A percentile compares a stretch with the other conserved stretches of the same genome.
Conservation (phyloP, 2,329 filamentous ascomycete genomes). For the Phyllachora maydis region DNA sequence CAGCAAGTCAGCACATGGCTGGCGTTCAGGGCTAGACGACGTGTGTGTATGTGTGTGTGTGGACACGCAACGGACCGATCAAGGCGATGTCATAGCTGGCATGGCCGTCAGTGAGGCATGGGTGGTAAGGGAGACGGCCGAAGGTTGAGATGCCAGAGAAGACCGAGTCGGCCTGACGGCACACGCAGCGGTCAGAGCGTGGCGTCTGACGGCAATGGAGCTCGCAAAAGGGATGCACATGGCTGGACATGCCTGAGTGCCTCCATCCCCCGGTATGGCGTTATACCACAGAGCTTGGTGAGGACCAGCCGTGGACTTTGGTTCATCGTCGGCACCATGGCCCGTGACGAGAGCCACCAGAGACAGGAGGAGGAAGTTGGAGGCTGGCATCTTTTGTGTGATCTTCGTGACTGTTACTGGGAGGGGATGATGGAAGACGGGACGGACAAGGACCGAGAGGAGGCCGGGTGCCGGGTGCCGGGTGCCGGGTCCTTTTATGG, state of each 20-base stretch:
- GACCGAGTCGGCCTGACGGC: conserved; percentile 71
- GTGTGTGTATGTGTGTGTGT: conserved; percentile 1
- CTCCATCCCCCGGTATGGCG: conserved; percentile 61
- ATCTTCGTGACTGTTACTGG: too few species aligned
- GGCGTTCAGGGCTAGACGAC: too few species aligned
- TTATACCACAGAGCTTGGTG: conserved; percentile 68
- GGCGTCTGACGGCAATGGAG: background rate
- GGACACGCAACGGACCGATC: conserved; percentile 31
- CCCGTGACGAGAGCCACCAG: too few species aligned
- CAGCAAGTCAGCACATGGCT: too few species aligned
- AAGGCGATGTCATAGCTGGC: conserved; percentile 74
- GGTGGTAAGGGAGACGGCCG: conserved; percentile 56
- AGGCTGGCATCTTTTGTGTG: too few species aligned
- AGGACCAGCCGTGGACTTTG: conserved; percentile 44
- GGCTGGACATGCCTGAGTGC: conserved; percentile 55
- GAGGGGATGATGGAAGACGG: too few species aligned
- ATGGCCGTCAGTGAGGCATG: conserved; percentile 49
- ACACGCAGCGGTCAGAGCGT: conserved; percentile 4
- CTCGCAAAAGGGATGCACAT: conserved; percentile 1
- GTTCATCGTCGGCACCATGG: conserved; percentile 29
- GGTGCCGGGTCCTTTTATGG: too few species aligned
- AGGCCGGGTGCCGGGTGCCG: too few species aligned
- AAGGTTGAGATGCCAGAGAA: conserved; percentile 82
- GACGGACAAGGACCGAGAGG: too few species aligned
- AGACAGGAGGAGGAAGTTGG: too few species aligned